phyloP scores from a whole-genome alignment of 1,139 yeast species.

The Saccharomyces hybrid region DNA sequence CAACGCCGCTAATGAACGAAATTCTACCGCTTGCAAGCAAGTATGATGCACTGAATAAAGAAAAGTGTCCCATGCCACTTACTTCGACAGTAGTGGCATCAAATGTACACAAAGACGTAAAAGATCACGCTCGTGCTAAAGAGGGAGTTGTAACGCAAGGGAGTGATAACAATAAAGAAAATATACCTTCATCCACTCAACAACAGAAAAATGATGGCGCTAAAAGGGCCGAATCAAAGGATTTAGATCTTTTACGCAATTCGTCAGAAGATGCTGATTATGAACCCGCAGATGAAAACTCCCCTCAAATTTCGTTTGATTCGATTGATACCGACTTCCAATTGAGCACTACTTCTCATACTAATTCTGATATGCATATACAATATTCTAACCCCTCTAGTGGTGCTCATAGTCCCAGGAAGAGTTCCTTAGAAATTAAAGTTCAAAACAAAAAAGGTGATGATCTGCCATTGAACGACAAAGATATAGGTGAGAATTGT shows the following conservation, averaged over 20 bases:
- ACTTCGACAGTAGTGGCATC: neutral
- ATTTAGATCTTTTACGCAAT: neutral
- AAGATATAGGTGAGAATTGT: slow-evolving; percentile 8
- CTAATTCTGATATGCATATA: slow-evolving; percentile 12
- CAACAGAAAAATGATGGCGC: neutral
- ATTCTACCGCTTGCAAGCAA: slow-evolving; percentile 19
- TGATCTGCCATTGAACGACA: slow-evolving; percentile 5
- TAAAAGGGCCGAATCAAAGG: neutral
- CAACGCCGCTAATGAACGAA: slow-evolving; percentile 28
- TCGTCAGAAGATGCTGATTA: slow-evolving; percentile 5
- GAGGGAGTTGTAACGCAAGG: neutral
- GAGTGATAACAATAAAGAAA: neutral
- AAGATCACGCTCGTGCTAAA: neutral
- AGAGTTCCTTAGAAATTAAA: slow-evolving; percentile 19
- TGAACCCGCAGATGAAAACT: slow-evolving; percentile 12
- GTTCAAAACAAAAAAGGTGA: slow-evolving; percentile 17
- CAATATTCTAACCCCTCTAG: slow-evolving; percentile 12
- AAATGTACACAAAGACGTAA: neutral
- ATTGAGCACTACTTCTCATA: slow-evolving; percentile 12
- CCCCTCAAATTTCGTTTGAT: slow-evolving; percentile 1
- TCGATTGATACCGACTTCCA: slow-evolving; percentile 18
- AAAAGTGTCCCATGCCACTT: neutral
- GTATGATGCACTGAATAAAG: neutral
- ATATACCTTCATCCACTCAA: neutral
- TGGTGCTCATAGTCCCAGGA: slow-evolving; percentile 7